Percentiles rank a stretch among this genome's conserved stretches.
Conservation (phyloP, 257 asterid genomes). For the Lithospermum erythrorhizon region DNA sequence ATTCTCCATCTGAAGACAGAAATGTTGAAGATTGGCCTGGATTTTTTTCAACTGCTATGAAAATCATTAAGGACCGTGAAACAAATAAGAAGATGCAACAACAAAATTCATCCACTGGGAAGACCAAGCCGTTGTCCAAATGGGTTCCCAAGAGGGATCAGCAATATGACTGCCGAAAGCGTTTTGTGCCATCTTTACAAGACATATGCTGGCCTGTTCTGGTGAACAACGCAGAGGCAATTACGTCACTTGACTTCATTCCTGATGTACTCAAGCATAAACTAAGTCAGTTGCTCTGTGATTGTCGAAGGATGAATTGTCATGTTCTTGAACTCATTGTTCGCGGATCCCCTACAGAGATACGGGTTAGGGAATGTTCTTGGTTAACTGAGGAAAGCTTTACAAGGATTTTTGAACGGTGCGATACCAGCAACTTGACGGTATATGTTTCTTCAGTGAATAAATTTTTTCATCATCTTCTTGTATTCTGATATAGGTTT, state of each 20-base stretch:
- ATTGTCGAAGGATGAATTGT: slow-evolving; percentile 47
- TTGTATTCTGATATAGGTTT: background rate
- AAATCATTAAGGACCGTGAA: slow-evolving; percentile 58
- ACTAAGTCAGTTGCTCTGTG: slow-evolving; percentile 65
- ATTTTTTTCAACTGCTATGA: slow-evolving; percentile 87
- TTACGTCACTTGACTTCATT: slow-evolving; percentile 64
- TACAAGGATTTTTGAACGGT: slow-evolving; percentile 39
- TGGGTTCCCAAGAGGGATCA: slow-evolving; percentile 54
- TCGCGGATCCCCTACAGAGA: slow-evolving; percentile 67
- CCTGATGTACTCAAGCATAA: slow-evolving; percentile 73
- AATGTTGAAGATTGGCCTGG: slow-evolving; percentile 88
- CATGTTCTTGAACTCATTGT: slow-evolving; percentile 60
- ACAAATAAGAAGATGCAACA: slow-evolving; percentile 12
- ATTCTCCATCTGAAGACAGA: slow-evolving; percentile 21
- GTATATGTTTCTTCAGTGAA: slow-evolving; percentile 21
- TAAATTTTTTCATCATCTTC: slow-evolving; percentile 1
- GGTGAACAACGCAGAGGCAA: slow-evolving; percentile 63
- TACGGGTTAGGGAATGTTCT: slow-evolving; percentile 71
- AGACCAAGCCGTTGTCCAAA: slow-evolving; percentile 19
- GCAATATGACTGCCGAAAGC: slow-evolving; percentile 23
- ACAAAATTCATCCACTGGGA: slow-evolving; percentile 19
- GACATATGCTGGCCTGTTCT: slow-evolving; percentile 61
- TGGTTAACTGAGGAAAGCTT: slow-evolving; percentile 78
- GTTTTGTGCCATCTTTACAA: slow-evolving; percentile 43
- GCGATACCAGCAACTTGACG: slow-evolving; percentile 45